Conservation (phyloP, 768 basidiomycete genomes). For the Termitomyces sp. region DNA sequence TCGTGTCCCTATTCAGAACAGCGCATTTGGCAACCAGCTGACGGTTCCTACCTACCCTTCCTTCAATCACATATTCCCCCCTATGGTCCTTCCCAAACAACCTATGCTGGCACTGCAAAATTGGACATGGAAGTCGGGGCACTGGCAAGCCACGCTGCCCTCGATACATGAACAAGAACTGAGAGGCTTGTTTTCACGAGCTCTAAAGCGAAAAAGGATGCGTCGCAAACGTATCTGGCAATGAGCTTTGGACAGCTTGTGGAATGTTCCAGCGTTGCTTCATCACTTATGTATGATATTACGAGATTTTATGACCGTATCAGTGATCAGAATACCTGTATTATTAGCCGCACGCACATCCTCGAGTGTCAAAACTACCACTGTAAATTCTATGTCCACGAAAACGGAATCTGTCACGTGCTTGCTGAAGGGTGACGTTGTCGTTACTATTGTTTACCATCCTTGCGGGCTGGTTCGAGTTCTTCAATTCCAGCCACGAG, state of each 20-base stretch:
- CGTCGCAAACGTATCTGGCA: slow-evolving; percentile 3
- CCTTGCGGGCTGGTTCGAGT: background rate
- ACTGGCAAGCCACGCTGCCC: slow-evolving; percentile 47
- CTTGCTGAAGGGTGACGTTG: slow-evolving; percentile 3
- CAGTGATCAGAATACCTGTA: background rate
- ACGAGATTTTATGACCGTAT: background rate
- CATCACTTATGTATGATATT: background rate
- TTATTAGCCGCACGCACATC: background rate
- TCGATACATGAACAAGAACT: slow-evolving; percentile 39
- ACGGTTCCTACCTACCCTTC: slow-evolving; percentile 43
- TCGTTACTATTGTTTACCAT: background rate
- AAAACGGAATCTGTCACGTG: background rate
- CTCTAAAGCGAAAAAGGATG: slow-evolving; percentile 11
- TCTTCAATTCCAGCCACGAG: background rate
- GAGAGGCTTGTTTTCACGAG: slow-evolving; percentile 37
- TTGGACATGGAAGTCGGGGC: slow-evolving; percentile 31
- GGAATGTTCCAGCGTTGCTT: background rate
- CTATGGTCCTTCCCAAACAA: slow-evolving; percentile 10
- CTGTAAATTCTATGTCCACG: background rate
- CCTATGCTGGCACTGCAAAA: background rate
- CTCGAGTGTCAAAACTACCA: background rate
- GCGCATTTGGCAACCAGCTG: slow-evolving; percentile 44
- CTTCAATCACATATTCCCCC: slow-evolving; percentile 45
- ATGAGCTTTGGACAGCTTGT: background rate
- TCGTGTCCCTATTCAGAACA: slow-evolving; percentile 50